A percentile compares a stretch with the other conserved stretches of the same genome.
phyloP scores from a whole-genome alignment of 2,329 filamentous ascomycete genomes.

The Neopestalotiopsis sp. region DNA sequence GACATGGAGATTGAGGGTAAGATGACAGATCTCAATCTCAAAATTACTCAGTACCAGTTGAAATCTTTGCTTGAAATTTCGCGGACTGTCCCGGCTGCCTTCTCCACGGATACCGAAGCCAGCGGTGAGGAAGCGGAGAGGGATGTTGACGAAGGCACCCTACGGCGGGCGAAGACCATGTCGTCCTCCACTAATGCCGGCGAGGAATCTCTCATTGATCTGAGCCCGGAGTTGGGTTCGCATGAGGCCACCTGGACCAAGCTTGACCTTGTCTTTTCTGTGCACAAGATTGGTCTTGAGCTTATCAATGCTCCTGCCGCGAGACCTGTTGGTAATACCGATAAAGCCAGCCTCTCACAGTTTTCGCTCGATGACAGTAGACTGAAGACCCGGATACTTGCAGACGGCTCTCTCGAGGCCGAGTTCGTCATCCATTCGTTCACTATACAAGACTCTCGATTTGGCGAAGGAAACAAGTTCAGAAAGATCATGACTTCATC shows the following conservation, averaged over 20 bases:
- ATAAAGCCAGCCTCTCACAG: conserved; percentile 83
- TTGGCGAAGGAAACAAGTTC: conserved; percentile 90
- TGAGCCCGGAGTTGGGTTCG: conserved; percentile 73
- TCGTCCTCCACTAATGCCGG: conserved; percentile 42
- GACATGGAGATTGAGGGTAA: conserved; percentile 90
- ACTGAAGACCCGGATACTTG: conserved; percentile 91
- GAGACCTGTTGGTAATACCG: conserved; percentile 78
- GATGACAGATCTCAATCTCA: conserved; percentile 92
- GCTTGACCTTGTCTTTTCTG: conserved; percentile 88
- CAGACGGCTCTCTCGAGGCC: conserved; percentile 87
- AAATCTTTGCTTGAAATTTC: conserved; percentile 89
- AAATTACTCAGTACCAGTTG: conserved; percentile 88
- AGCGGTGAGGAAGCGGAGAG: conserved; percentile 76
- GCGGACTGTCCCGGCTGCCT: conserved; percentile 85
- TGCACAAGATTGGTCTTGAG: conserved; percentile 87
- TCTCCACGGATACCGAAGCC: conserved; percentile 75
- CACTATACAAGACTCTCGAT: conserved; percentile 91
- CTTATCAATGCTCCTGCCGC: conserved; percentile 79
- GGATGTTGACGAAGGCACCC: conserved; percentile 68
- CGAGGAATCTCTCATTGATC: conserved; percentile 54
- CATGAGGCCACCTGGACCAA: conserved; percentile 84
- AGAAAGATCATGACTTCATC: conserved; percentile 97
- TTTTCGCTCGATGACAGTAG: conserved; percentile 95
- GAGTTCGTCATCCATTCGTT: conserved; percentile 94
- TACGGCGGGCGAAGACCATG: conserved; percentile 54